These are phyloP conservation scores for Fusarium phyllophilum DNA, from an alignment of 2,329 filamentous ascomycete genomes.

Conservation along the genomic window DNA sequence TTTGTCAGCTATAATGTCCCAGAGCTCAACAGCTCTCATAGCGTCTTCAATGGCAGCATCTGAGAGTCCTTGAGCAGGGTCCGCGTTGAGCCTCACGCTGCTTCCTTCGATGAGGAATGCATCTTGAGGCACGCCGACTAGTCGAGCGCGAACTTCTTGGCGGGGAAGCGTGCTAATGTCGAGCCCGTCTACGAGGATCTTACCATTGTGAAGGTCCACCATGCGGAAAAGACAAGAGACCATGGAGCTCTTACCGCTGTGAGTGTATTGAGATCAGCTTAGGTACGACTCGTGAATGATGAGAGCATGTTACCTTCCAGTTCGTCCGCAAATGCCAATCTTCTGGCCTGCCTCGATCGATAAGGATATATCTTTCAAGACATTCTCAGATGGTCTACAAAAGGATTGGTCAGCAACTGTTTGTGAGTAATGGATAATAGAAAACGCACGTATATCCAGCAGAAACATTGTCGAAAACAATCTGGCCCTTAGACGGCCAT, in stretches of 20 bases:
- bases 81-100: slow-evolving; percentile 58
- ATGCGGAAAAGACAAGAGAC: slow-evolving; percentile 55
- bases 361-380: slow-evolving; percentile 13
- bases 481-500: slow-evolving; percentile 85
- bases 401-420: accelerated
- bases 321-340: slow-evolving; percentile 33
- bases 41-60: slow-evolving; percentile 56
- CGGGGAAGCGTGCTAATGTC: slow-evolving; percentile 47
- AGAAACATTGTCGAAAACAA: slow-evolving; percentile 74
- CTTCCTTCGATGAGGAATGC: slow-evolving; percentile 58
- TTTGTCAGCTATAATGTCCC: slow-evolving; percentile 51
- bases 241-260: slow-evolving; percentile 59
- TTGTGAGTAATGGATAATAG: accelerated
- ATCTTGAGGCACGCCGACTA: slow-evolving; percentile 62
- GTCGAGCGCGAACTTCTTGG: slow-evolving; percentile 40
- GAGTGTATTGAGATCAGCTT: not conserved
- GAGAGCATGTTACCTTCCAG: slow-evolving; percentile 16
- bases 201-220: slow-evolving; percentile 53
- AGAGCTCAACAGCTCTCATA: slow-evolving; percentile 58
- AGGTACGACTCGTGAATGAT: not conserved
- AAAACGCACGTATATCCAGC: slow-evolving; percentile 21
- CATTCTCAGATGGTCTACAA: not conserved
- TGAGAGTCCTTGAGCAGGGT: slow-evolving; percentile 51
- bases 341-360: slow-evolving; percentile 30
- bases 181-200: slow-evolving; percentile 57